phyloP scores from a whole-genome alignment of 2,329 filamentous ascomycete species.

The Lecanicillium sp. region DNA sequence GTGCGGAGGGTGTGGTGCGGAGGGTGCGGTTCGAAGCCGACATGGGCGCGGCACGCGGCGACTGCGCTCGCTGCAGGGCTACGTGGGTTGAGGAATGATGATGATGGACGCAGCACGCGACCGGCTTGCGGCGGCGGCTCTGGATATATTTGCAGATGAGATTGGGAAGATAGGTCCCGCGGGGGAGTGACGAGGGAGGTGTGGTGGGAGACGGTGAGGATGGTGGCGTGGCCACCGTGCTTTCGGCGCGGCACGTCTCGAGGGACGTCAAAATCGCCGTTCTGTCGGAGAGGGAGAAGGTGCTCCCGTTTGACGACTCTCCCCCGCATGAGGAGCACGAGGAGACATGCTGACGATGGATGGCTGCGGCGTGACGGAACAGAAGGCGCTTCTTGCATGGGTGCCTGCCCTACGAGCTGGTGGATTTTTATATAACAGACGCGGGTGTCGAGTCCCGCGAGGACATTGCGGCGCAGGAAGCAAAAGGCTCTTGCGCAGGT shows the following conservation, averaged over 20 bases:
- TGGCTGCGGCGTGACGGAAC: slow-evolving; percentile 27
- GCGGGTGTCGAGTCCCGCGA: slow-evolving; percentile 34
- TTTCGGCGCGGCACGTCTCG: slow-evolving; percentile 46
- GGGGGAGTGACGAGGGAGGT: slow-evolving; percentile 24
- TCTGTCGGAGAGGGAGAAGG: slow-evolving; percentile 56
- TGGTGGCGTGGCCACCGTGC: slow-evolving; percentile 52
- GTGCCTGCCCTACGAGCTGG: slow-evolving; percentile 40
- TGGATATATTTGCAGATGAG: slow-evolving; percentile 44
- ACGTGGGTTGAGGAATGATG: slow-evolving; percentile 41
- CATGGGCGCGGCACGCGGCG: slow-evolving; percentile 40
- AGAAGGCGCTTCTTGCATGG: slow-evolving; percentile 58
- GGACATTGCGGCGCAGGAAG: slow-evolving; percentile 37
- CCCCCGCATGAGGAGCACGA: slow-evolving; percentile 43
- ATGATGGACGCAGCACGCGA: slow-evolving; percentile 54
- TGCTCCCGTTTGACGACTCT: slow-evolving; percentile 39
- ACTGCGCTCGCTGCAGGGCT: slow-evolving; percentile 41
- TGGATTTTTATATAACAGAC: slow-evolving; percentile 52
- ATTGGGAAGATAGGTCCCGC: slow-evolving; percentile 31
- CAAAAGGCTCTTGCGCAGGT: slow-evolving; percentile 29
- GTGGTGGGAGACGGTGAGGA: slow-evolving; percentile 52
- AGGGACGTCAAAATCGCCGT: slow-evolving; percentile 45
- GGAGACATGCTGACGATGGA: slow-evolving; percentile 6
- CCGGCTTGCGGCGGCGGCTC: slow-evolving; percentile 50
- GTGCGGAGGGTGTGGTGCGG: too few species aligned
- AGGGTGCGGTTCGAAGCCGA: slow-evolving; percentile 55